Percentiles rank a stretch among this genome's conserved stretches.
Conservation (phyloP, 495 filamentous ascomycete genomes). For the Aspergillus sclerotioniger region DNA sequence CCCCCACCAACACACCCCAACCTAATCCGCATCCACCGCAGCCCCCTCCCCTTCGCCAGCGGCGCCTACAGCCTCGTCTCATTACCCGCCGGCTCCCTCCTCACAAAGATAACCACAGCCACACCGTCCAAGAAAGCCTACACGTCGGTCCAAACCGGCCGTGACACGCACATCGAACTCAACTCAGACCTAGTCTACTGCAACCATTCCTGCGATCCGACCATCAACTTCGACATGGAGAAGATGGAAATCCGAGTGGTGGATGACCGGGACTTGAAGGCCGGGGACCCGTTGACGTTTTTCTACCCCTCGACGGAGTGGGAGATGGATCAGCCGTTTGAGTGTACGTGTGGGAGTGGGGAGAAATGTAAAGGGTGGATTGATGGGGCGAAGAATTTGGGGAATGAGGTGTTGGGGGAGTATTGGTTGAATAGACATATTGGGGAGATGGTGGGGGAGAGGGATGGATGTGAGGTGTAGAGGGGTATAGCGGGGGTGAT, state of each 20-base stretch:
- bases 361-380: slow-evolving; percentile 34
- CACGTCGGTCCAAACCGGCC: slow-evolving; percentile 65
- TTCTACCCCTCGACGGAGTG: slow-evolving; percentile 80
- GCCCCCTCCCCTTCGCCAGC: slow-evolving; percentile 52
- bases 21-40: slow-evolving; percentile 35
- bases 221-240: slow-evolving; percentile 67
- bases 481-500: background rate
- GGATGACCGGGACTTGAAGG: slow-evolving; percentile 50
- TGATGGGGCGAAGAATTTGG: slow-evolving; percentile 34
- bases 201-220: slow-evolving; percentile 72
- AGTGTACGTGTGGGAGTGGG: slow-evolving; percentile 57
- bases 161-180: slow-evolving; percentile 63
- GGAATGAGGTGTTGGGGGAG: slow-evolving; percentile 23
- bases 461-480: slow-evolving; percentile 1
- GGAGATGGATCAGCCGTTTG: slow-evolving; percentile 71
- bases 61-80: slow-evolving; percentile 59
- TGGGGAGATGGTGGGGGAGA: slow-evolving; percentile 27
- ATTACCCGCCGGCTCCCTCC: slow-evolving; percentile 61
- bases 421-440: slow-evolving; percentile 45
- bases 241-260: slow-evolving; percentile 60
- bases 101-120: slow-evolving; percentile 50
- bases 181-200: slow-evolving; percentile 74
- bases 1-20: slow-evolving; percentile 42
- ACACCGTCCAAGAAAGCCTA: slow-evolving; percentile 63
- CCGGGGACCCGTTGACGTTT: slow-evolving; percentile 68